Conservation (phyloP, 2,329 filamentous ascomycete genomes). For the Pyrenophora teres region DNA sequence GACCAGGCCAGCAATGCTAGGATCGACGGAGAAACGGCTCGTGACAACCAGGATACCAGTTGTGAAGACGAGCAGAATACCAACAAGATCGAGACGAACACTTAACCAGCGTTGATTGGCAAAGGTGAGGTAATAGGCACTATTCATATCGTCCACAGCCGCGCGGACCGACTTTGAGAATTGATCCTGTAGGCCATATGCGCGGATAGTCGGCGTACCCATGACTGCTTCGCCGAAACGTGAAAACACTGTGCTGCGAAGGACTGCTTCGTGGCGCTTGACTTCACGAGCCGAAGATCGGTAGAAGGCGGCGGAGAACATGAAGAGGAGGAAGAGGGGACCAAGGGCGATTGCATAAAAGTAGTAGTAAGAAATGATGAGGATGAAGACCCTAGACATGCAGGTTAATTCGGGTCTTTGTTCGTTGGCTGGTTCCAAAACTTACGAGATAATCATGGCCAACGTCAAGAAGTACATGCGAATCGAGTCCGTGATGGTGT, state of each 20-base stretch:
- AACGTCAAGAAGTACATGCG: slow-evolving; percentile 90
- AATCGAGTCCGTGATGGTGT: slow-evolving; percentile 84
- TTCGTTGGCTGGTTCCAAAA: not conserved
- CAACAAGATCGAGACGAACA: slow-evolving; percentile 80
- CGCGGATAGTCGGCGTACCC: slow-evolving; percentile 82
- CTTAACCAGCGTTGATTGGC: slow-evolving; percentile 95
- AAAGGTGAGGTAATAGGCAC: slow-evolving; percentile 92
- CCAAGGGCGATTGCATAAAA: slow-evolving; percentile 77
- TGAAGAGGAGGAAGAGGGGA: slow-evolving; percentile 74
- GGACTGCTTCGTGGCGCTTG: slow-evolving; percentile 89
- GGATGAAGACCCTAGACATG: slow-evolving; percentile 68
- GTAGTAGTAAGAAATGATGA: slow-evolving; percentile 95
- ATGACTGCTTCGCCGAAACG: slow-evolving; percentile 88
- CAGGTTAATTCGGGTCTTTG: slow-evolving; percentile 11
- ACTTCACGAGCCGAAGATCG: slow-evolving; percentile 88
- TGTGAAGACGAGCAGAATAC: slow-evolving; percentile 82
- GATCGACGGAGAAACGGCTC: slow-evolving; percentile 81
- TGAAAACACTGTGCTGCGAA: slow-evolving; percentile 86
- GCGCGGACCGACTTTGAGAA: slow-evolving; percentile 73
- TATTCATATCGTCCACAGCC: slow-evolving; percentile 88
- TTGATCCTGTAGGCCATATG: slow-evolving; percentile 79
- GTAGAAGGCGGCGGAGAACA: slow-evolving; percentile 86
- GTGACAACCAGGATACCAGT: slow-evolving; percentile 91
- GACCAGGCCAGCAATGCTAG: slow-evolving; percentile 84
- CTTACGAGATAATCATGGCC: slow-evolving; percentile 69